Evolutionary conservation across 441 rosid genomes (phyloP).

Genomic region (Gossypium schwendimanii): DNA sequence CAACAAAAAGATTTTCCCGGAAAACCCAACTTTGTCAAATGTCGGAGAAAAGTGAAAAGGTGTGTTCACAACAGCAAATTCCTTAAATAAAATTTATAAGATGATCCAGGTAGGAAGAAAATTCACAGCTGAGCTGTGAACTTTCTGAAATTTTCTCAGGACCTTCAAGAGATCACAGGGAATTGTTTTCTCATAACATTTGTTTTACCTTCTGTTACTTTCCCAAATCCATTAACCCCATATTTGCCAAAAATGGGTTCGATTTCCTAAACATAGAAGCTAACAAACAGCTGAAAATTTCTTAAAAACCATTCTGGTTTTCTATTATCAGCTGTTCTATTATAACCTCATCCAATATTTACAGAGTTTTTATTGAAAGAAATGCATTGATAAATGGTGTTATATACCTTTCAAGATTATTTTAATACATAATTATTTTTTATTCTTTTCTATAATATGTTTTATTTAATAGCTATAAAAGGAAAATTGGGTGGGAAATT

Average conservation of each 20-base stretch:
- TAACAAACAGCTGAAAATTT: no score
- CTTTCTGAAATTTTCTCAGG: background rate
- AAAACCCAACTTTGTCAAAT: background rate
- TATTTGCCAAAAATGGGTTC: constrained; percentile 11
- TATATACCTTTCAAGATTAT: no score
- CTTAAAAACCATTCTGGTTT: background rate
- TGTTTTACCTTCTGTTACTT: constrained; percentile 13
- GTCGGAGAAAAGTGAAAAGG: background rate
- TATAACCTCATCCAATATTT: background rate
- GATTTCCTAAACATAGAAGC: constrained; percentile 27
- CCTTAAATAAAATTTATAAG: background rate
- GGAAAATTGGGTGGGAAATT: no score
- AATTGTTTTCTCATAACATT: background rate
- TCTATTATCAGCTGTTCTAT: background rate
- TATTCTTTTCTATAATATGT: no score
- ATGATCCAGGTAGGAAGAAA: background rate
- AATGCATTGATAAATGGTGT: background rate
- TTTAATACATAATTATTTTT: no score
- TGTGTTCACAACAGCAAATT: background rate
- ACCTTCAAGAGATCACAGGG: background rate
- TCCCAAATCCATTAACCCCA: constrained; percentile 17
- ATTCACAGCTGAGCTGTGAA: background rate
- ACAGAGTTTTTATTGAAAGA: background rate
- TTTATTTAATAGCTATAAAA: no score
- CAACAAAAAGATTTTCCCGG: background rate